phyloP scores from a whole-genome alignment of 768 basidiomycete genomes.

The Leucogyrophana mollusca region DNA sequence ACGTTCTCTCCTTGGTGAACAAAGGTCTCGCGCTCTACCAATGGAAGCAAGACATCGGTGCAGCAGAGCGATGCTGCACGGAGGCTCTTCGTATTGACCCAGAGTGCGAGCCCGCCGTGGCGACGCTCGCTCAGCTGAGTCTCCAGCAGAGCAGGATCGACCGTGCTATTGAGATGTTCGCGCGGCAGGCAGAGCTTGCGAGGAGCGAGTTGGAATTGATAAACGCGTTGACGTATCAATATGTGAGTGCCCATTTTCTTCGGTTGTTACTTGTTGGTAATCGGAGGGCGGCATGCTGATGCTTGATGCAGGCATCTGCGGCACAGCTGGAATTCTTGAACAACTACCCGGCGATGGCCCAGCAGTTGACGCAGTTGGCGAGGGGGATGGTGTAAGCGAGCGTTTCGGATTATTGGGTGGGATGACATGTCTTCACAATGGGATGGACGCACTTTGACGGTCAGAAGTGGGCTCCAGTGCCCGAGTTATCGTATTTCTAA shows the following conservation, averaged over 20 bases:
- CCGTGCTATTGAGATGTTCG: conserved; percentile 84
- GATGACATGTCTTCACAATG: too few relatives aligned
- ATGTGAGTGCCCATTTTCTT: conserved; percentile 44
- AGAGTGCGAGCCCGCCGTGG: conserved; percentile 95
- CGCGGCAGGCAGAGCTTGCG: conserved; percentile 79
- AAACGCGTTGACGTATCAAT: conserved; percentile 75
- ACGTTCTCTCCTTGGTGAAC: conserved; percentile 94
- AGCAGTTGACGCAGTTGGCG: conserved; percentile 55
- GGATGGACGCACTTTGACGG: too few relatives aligned
- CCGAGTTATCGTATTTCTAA: too few relatives aligned
- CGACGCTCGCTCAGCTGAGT: conserved; percentile 90
- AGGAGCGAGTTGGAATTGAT: conserved; percentile 88
- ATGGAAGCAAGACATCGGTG: conserved; percentile 86
- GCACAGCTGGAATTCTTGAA: conserved; percentile 82
- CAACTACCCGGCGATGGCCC: conserved; percentile 83
- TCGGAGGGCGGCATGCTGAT: conserved; percentile 6
- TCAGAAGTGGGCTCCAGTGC: too few relatives aligned
- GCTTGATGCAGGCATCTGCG: conserved; percentile 60
- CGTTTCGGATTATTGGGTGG: not conserved
- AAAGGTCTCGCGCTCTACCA: conserved; percentile 97
- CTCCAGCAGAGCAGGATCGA: conserved; percentile 90
- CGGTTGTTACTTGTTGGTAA: not conserved
- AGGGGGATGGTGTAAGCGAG: conserved; percentile 32
- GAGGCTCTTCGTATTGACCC: conserved; percentile 88
- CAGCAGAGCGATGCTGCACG: conserved; percentile 80